Conservation (phyloP, 164 flowering plant species). For the Kalanchoe fedtschenkoi region DNA sequence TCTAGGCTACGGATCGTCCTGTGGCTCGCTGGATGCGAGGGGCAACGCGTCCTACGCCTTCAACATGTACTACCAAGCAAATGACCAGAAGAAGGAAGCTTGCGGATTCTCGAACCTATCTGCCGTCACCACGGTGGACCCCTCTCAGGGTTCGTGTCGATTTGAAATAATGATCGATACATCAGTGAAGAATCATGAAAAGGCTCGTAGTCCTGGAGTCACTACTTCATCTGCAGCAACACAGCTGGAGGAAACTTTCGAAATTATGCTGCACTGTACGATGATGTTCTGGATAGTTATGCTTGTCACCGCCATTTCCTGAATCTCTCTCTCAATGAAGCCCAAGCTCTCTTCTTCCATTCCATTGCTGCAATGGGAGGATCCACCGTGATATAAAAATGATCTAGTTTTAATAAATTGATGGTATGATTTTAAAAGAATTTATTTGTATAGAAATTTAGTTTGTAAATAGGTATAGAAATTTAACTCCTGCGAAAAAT, state of each 20-base stretch:
- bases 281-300: neutral
- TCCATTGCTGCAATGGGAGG: slow-evolving; percentile 3
- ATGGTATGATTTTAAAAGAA: too few species aligned
- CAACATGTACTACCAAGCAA: slow-evolving; percentile 65
- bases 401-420: too few species aligned
- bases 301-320: neutral
- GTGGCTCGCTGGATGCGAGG: slow-evolving; percentile 42
- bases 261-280: neutral
- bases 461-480: too few species aligned
- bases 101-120: slow-evolving; percentile 46
- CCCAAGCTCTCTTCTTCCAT: neutral
- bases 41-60: slow-evolving; percentile 81
- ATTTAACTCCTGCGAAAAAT: too few species aligned
- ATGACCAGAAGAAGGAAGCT: slow-evolving; percentile 47
- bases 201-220: neutral
- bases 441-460: too few species aligned
- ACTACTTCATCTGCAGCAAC: neutral
- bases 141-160: slow-evolving; percentile 40
- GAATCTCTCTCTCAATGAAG: neutral
- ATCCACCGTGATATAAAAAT: too few species aligned
- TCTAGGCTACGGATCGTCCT: slow-evolving; percentile 63
- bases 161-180: slow-evolving; percentile 58
- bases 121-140: slow-evolving; percentile 37
- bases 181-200: neutral
- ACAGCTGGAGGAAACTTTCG: too few species aligned